Percentiles rank a stretch among this genome's conserved stretches.
Evolutionary conservation across 306 rosid species (phyloP).

Genomic region (Vicia faba): DNA sequence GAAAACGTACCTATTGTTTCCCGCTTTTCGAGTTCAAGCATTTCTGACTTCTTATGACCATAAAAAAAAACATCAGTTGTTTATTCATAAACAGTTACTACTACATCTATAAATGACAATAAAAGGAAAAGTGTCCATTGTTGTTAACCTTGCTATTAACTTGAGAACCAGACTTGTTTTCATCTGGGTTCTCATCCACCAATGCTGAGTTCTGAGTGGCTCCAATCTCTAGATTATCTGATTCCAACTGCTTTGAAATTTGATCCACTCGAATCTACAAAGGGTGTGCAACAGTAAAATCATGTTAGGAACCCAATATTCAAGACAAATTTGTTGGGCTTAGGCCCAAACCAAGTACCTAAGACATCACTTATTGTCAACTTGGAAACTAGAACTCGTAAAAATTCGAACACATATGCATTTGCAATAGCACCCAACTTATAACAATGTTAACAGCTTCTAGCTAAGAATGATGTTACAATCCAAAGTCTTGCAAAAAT

Average conservation of each 20-base stretch:
- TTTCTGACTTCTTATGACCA: slow-evolving; percentile 53
- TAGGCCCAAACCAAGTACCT: too few relatives aligned
- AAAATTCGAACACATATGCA: slow-evolving; percentile 50
- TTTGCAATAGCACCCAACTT: slow-evolving; percentile 43
- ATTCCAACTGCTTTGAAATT: slow-evolving; percentile 65
- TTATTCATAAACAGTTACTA: slow-evolving; percentile 30
- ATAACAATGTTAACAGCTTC: slow-evolving; percentile 42
- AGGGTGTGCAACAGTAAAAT: slow-evolving; percentile 59
- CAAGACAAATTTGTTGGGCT: too few relatives aligned
- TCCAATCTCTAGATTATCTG: slow-evolving; percentile 50
- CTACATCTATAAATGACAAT: background rate
- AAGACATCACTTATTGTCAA: slow-evolving; percentile 51
- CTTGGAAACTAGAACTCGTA: slow-evolving; percentile 48
- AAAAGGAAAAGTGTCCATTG: slow-evolving; percentile 31
- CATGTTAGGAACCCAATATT: slow-evolving; percentile 23
- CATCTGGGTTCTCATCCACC: slow-evolving; percentile 43
- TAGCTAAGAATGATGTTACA: slow-evolving; percentile 39
- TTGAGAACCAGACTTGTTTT: slow-evolving; percentile 41
- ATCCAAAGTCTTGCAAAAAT: slow-evolving; percentile 9
- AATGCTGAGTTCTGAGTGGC: slow-evolving; percentile 40
- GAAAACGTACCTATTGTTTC: slow-evolving; percentile 72
- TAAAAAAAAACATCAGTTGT: slow-evolving; percentile 39
- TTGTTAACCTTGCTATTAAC: slow-evolving; percentile 54
- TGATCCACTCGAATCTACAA: slow-evolving; percentile 90
- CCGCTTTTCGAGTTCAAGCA: slow-evolving; percentile 79